Evolutionary conservation across 2,329 filamentous ascomycete species (phyloP).

Genomic region (Aspergillus sp.): DNA sequence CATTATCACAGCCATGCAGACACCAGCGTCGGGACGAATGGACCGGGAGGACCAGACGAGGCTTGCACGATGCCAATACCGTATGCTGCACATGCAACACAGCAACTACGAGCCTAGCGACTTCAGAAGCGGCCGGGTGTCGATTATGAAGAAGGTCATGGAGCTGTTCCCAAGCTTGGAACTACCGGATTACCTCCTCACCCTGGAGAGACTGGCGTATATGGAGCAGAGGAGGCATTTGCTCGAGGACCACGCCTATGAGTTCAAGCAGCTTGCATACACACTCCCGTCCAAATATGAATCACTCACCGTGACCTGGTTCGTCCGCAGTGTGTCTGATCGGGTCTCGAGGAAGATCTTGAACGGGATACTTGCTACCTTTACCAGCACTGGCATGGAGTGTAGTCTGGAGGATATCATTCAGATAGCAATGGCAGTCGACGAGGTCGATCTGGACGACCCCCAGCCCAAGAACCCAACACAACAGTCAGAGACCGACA

Average conservation of each 20-base stretch:
- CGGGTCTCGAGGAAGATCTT: neutral
- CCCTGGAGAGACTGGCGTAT: neutral
- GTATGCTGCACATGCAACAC: neutral
- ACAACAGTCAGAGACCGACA: neutral
- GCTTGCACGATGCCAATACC: neutral
- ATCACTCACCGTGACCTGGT: neutral
- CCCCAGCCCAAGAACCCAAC: neutral
- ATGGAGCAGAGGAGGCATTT: neutral
- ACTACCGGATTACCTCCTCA: neutral
- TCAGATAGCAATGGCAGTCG: neutral
- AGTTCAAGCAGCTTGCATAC: neutral
- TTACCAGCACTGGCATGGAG: neutral
- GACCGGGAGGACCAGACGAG: neutral
- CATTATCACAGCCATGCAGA: neutral
- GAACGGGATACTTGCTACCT: neutral
- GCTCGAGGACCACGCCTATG: neutral
- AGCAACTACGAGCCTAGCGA: neutral
- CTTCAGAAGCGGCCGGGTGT: neutral
- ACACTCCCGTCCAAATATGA: neutral
- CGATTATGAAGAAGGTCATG: neutral
- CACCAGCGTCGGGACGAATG: neutral
- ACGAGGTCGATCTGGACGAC: neutral
- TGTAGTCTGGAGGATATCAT: neutral
- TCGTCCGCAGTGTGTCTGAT: neutral
- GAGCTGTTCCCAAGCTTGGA: neutral